A percentile compares a stretch with the other conserved stretches of the same genome.
These are phyloP conservation scores for Neurospora sp. DNA, from an alignment of 495 filamentous ascomycete species.

Conservation along the genomic window DNA sequence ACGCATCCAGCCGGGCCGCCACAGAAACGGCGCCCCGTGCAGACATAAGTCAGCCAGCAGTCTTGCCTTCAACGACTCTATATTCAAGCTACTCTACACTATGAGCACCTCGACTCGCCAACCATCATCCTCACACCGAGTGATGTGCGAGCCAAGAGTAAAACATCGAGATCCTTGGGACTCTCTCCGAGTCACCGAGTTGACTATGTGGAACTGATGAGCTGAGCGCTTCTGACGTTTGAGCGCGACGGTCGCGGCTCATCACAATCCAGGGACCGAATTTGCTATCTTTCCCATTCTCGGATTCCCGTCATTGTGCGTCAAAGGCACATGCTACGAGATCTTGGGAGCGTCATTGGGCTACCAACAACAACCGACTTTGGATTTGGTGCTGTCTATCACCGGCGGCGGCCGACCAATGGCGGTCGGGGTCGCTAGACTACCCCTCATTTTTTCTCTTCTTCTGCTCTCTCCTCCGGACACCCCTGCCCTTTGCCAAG, in stretches of 20 bases:
- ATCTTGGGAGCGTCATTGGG: background rate
- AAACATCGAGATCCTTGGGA: background rate
- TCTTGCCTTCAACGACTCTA: background rate
- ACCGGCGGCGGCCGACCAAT: background rate
- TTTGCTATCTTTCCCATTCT: background rate
- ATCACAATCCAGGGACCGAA: background rate
- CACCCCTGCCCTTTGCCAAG: conserved; percentile 7
- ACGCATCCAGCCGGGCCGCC: background rate
- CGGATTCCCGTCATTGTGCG: background rate
- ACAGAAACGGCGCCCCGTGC: background rate
- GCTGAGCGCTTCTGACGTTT: background rate
- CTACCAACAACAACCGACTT: background rate
- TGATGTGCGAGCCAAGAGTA: background rate
- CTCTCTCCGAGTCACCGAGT: background rate
- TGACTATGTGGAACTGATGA: background rate
- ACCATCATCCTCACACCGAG: background rate
- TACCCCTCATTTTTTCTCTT: background rate
- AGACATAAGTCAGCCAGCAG: background rate
- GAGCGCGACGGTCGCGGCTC: background rate
- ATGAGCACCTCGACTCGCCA: background rate
- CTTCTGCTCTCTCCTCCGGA: background rate
- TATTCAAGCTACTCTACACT: background rate
- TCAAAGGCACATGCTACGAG: background rate
- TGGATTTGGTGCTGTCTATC: background rate
- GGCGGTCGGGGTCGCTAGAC: background rate